Evolutionary conservation across 176 grass and related monocot genomes (phyloP).

Genomic region (Oryza rufipogon): DNA sequence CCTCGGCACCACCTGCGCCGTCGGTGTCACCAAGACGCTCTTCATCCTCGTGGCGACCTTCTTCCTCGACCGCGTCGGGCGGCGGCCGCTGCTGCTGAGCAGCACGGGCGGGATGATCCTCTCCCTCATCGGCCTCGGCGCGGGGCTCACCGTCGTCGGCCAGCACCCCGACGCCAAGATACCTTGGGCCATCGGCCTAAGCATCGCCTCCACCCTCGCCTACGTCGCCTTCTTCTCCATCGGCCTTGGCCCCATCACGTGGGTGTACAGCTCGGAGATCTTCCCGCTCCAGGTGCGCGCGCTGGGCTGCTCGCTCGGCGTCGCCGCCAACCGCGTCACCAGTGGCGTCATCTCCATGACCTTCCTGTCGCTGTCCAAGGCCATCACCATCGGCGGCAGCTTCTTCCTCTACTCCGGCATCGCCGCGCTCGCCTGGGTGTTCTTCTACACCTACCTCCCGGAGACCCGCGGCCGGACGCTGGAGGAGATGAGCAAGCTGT

Average conservation of each 20-base stretch:
- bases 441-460: slow-evolving; percentile 74
- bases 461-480: slow-evolving; percentile 76
- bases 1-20: slow-evolving; percentile 71
- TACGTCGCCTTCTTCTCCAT: slow-evolving; percentile 91
- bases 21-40: slow-evolving; percentile 75
- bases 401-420: slow-evolving; percentile 81
- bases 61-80: slow-evolving; percentile 67
- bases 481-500: slow-evolving; percentile 68
- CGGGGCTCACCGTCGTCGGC: slow-evolving; percentile 54
- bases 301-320: slow-evolving; percentile 59
- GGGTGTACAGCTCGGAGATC: slow-evolving; percentile 82
- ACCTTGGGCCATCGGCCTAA: slow-evolving; percentile 61
- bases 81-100: slow-evolving; percentile 71
- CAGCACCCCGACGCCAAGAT: slow-evolving; percentile 37
- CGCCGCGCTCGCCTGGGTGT: slow-evolving; percentile 51
- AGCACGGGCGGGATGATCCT: slow-evolving; percentile 62
- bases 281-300: slow-evolving; percentile 80
- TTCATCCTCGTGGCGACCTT: slow-evolving; percentile 87
- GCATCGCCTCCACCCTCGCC: slow-evolving; percentile 60
- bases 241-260: slow-evolving; percentile 77
- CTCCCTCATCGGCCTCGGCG: slow-evolving; percentile 55
- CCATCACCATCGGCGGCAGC: slow-evolving; percentile 79
- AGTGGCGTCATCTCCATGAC: slow-evolving; percentile 87
- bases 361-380: slow-evolving; percentile 72
- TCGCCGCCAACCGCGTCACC: slow-evolving; percentile 69